phyloP scores from a whole-genome alignment of 371 early-diverging fungal genomes.

The Globomyces sp. region DNA sequence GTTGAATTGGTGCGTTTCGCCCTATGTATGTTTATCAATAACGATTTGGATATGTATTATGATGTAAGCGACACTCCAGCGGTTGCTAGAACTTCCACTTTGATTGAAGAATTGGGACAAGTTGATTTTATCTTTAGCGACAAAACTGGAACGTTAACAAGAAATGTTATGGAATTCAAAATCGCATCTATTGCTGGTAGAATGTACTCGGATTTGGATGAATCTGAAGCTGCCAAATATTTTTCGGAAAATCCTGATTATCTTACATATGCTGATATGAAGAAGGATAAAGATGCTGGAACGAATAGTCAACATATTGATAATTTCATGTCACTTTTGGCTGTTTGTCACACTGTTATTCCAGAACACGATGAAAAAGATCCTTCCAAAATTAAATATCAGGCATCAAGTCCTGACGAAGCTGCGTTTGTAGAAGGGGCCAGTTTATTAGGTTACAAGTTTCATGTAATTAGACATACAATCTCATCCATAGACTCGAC shows the following conservation, averaged over 20 bases:
- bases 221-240: background rate
- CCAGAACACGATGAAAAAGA: constrained; percentile 63
- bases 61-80: constrained; percentile 65
- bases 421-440: constrained; percentile 87
- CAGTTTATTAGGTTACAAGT: constrained; percentile 70
- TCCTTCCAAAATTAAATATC: constrained; percentile 71
- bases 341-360: constrained; percentile 96
- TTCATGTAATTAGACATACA: constrained; percentile 60
- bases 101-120: constrained; percentile 91
- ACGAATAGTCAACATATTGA: background rate
- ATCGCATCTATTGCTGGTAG: constrained; percentile 69
- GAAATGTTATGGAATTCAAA: constrained; percentile 88
- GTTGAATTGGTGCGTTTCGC: constrained; percentile 64
- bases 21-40: constrained; percentile 73
- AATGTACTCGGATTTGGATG: constrained; percentile 50
- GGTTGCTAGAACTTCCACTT: constrained; percentile 70
- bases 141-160: constrained; percentile 96
- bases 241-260: no score
- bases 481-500: constrained; percentile 48
- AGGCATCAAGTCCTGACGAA: constrained; percentile 92
- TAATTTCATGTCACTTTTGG: constrained; percentile 63
- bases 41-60: constrained; percentile 72
- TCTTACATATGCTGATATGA: background rate
- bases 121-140: constrained; percentile 93
- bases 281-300: constrained; percentile 24